Conservation (phyloP, 345 rosid genomes). For the Sapria himalayana region DNA sequence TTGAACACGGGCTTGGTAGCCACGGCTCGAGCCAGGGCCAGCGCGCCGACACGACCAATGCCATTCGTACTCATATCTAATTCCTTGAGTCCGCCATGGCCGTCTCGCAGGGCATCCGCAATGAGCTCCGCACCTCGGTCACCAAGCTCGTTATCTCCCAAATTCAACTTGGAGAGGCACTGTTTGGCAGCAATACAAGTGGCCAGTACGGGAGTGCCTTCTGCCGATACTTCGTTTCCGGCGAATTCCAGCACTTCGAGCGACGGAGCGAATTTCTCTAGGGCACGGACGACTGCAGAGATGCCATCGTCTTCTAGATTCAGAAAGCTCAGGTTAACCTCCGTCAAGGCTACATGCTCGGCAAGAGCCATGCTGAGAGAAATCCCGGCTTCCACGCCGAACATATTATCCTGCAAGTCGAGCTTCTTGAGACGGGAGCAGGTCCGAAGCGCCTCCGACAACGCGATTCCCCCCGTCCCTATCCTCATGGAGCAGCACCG, state of each 20-base stretch:
- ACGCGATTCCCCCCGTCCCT: constrained; percentile 59
- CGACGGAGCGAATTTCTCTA: constrained; percentile 44
- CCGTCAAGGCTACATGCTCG: constrained; percentile 31
- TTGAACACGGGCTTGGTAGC: constrained; percentile 38
- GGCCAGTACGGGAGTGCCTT: constrained; percentile 35
- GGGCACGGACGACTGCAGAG: constrained; percentile 32
- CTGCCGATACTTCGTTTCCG: constrained; percentile 69
- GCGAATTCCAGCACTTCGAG: constrained; percentile 71
- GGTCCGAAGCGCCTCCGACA: constrained; percentile 48
- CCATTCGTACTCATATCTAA: constrained; percentile 41
- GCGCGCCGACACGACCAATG: constrained; percentile 55
- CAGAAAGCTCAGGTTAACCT: constrained; percentile 65
- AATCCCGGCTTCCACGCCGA: constrained; percentile 56
- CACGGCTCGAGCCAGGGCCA: constrained; percentile 37
- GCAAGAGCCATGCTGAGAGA: constrained; percentile 53
- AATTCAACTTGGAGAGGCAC: constrained; percentile 41
- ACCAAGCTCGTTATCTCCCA: constrained; percentile 80
- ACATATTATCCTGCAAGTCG: constrained; percentile 81
- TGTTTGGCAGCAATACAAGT: constrained; percentile 46
- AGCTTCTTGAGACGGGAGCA: constrained; percentile 52
- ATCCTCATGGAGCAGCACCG: constrained; percentile 81
- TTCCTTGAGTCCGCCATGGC: constrained; percentile 27
- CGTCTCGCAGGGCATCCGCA: constrained; percentile 41
- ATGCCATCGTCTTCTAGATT: constrained; percentile 76
- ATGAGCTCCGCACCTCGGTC: constrained; percentile 58